These are phyloP conservation scores for Daldinia eschscholtzii DNA, from an alignment of 2,329 filamentous ascomycete species.

Conservation along the genomic window DNA sequence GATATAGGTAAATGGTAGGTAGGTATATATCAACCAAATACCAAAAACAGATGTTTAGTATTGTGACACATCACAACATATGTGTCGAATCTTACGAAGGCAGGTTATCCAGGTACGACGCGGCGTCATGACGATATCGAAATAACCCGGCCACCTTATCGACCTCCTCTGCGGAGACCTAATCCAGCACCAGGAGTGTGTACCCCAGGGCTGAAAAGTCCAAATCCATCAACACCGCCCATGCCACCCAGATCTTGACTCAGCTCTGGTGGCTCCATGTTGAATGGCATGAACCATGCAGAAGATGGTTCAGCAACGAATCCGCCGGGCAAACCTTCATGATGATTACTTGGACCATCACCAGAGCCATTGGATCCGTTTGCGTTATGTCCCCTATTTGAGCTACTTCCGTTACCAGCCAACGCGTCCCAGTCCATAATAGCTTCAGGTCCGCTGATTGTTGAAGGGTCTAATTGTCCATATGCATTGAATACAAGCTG, in stretches of 20 bases:
- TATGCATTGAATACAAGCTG: constrained; percentile 84
- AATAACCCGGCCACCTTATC: constrained; percentile 31
- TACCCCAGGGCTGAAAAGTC: constrained; percentile 61
- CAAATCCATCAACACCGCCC: constrained; percentile 63
- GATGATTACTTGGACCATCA: constrained; percentile 47
- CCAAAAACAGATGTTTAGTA: constrained; percentile 15
- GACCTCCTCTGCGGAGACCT: constrained; percentile 48
- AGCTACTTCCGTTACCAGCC: constrained; percentile 51
- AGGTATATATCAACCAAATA: constrained; percentile 31
- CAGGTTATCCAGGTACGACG: constrained; percentile 2
- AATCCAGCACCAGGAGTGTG: constrained; percentile 50
- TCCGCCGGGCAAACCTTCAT: constrained; percentile 46
- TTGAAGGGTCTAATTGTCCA: constrained; percentile 62
- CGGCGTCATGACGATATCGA: not conserved
- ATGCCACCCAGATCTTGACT: constrained; percentile 62
- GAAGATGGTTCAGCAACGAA: constrained; percentile 64
- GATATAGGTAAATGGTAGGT: constrained; percentile 29
- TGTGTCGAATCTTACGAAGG: constrained; percentile 1
- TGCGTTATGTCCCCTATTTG: constrained; percentile 48
- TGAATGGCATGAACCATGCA: constrained; percentile 94
- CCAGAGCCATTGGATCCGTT: constrained; percentile 51
- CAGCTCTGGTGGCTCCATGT: constrained; percentile 81
- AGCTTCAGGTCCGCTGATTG: constrained; percentile 55
- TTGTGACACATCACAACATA: constrained; percentile 11
- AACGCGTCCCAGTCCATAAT: constrained; percentile 63